Evolutionary conservation across 2,329 filamentous ascomycete genomes (phyloP).

Genomic region (Chaetomiaceae sp.): DNA sequence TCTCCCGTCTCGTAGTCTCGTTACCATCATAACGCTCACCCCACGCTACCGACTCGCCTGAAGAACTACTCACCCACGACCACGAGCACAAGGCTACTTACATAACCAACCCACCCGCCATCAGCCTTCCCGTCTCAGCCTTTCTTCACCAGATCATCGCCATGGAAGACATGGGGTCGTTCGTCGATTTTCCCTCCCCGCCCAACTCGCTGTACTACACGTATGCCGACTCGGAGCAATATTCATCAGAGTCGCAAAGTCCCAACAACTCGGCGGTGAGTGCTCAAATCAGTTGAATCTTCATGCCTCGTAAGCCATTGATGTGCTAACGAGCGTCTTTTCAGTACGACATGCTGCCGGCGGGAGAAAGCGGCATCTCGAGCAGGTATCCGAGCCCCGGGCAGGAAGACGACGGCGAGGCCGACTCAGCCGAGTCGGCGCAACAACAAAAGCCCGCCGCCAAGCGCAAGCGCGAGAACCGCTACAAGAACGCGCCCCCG

Average conservation of each 20-base stretch:
- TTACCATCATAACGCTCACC: neutral
- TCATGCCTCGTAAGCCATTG: neutral
- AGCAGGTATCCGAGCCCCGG: slow-evolving; percentile 32
- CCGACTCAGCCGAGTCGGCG: slow-evolving; percentile 23
- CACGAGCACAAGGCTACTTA: slow-evolving; percentile 8
- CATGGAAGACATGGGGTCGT: slow-evolving; percentile 30
- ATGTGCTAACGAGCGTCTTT: neutral
- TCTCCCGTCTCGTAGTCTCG: neutral
- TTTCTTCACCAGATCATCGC: neutral
- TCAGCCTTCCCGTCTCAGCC: slow-evolving; percentile 3
- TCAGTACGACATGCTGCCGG: slow-evolving; percentile 31
- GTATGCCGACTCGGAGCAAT: slow-evolving; percentile 33
- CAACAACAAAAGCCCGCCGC: slow-evolving; percentile 32
- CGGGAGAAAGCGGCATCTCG: slow-evolving; percentile 23
- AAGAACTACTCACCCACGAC: neutral
- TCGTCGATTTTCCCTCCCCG: slow-evolving; percentile 31
- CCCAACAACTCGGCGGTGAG: slow-evolving; percentile 34
- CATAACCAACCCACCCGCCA: too few relatives aligned
- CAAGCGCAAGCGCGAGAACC: slow-evolving; percentile 46
- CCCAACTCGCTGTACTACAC: slow-evolving; percentile 29
- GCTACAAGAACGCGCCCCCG: slow-evolving; percentile 47
- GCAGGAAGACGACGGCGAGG: slow-evolving; percentile 24
- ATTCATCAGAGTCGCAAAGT: slow-evolving; percentile 34
- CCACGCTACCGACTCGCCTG: neutral
- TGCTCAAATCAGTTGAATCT: slow-evolving; percentile 1